phyloP scores from a whole-genome alignment of 1,284 basidiomycete species.

The Rhodofomes roseus region DNA sequence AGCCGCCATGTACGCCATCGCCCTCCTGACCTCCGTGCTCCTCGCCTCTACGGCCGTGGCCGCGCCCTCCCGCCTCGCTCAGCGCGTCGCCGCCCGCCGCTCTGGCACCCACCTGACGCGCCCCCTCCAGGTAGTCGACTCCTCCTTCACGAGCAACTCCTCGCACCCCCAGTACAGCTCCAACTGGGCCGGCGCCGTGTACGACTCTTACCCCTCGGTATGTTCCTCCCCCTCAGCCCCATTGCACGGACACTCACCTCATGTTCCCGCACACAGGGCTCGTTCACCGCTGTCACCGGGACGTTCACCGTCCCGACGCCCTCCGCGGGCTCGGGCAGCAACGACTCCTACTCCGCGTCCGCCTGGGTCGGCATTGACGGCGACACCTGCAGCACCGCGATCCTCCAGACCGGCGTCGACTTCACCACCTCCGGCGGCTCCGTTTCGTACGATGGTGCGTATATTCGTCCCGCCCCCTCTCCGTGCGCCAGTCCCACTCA shows the following conservation, averaged over 20 bases:
- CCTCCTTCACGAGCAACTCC: background rate
- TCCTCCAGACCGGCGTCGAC: conserved; percentile 22
- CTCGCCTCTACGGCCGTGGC: background rate
- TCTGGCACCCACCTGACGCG: background rate
- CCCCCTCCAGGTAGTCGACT: background rate
- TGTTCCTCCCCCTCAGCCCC: background rate
- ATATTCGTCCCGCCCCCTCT: background rate
- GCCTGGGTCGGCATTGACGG: conserved; percentile 10
- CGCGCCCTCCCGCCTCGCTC: background rate
- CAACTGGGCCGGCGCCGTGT: background rate
- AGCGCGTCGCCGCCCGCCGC: background rate
- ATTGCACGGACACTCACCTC: background rate
- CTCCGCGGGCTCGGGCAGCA: conserved; percentile 18
- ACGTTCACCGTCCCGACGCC: conserved; percentile 30
- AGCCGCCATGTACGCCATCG: background rate
- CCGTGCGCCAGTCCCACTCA: background rate
- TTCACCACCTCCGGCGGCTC: conserved; percentile 21
- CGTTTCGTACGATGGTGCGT: conserved; percentile 24
- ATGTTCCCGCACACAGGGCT: conserved; percentile 12
- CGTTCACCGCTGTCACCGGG: conserved; percentile 27
- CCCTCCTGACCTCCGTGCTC: background rate
- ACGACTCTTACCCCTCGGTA: background rate
- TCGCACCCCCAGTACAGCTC: background rate
- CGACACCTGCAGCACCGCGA: background rate
- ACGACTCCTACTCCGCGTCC: conserved; percentile 24